Percentiles rank a stretch among this genome's conserved stretches.
These are phyloP conservation scores for Hypomontagnella submonticulosa DNA, from an alignment of 495 filamentous ascomycete species.

Conservation along the genomic window DNA sequence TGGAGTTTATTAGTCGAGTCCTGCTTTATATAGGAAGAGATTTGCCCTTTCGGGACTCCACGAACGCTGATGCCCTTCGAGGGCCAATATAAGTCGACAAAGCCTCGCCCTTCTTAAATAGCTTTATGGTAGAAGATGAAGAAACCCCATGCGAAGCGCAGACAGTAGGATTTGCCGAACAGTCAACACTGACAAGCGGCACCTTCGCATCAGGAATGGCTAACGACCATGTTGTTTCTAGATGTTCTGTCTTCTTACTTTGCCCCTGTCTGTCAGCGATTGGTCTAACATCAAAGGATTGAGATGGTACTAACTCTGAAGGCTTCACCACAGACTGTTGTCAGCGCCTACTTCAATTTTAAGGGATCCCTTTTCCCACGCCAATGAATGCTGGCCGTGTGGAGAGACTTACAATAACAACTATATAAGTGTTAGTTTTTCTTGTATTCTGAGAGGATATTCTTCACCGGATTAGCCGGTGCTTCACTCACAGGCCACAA, in stretches of 20 bases:
- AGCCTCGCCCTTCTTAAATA: slow-evolving; percentile 33
- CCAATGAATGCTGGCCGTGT: no score
- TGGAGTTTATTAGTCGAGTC: slow-evolving; percentile 32
- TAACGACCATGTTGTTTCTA: slow-evolving; percentile 26
- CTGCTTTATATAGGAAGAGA: not conserved
- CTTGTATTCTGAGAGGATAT: not conserved
- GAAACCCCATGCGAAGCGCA: slow-evolving; percentile 47
- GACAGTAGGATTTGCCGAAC: slow-evolving; percentile 24
- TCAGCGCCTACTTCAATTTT: not conserved
- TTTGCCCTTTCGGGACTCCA: not conserved
- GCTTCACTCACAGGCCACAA: slow-evolving; percentile 29
- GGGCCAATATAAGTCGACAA: slow-evolving; percentile 47
- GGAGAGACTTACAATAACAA: slow-evolving; percentile 18
- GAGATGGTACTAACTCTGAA: slow-evolving; percentile 16
- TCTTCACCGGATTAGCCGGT: not conserved
- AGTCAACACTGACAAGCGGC: slow-evolving; percentile 57
- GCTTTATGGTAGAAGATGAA: slow-evolving; percentile 46
- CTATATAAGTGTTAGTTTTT: slow-evolving; percentile 12
- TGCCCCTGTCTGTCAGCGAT: not conserved
- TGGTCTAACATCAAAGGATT: not conserved
- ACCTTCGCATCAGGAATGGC: slow-evolving; percentile 5
- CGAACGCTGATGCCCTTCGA: slow-evolving; percentile 48
- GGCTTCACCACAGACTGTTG: not conserved
- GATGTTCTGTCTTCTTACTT: slow-evolving; percentile 22
- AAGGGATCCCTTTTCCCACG: not conserved